Base-by-base conservation (phyloP, 2,329 filamentous ascomycete genomes). In the Mariannaea sp. region DNA sequence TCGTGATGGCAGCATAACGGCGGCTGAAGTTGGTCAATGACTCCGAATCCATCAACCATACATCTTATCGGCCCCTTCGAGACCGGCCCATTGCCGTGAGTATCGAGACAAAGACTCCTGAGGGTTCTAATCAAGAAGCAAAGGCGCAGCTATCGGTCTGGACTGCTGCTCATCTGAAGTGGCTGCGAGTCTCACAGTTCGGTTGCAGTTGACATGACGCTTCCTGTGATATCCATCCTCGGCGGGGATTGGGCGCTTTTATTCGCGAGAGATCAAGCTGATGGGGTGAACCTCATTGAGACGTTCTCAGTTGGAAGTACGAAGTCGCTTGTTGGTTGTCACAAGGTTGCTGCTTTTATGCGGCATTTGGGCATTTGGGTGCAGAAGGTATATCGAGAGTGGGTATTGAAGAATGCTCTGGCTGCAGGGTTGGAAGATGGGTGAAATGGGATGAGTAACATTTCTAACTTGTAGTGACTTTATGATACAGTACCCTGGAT, bases 31-130 rank as follows among this genome's bases (percentile, higher is more conserved):
- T 7, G 8, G 48, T 33, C 35, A 35, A 26, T 26, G 30, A 41
- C 20, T 29, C 22, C 26, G 20, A 40, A 22, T 52, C 49, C 19
- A 56, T 56, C 43, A 48, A 44, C 53, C 48, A 52, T 27, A 40
- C 53, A 20, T 40, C 42, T 9, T 43, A 47, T 26, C 30, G 39
- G 24, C 38, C 38, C 4, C n/a, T 49, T 5, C 48, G 43, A 12
- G 29, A 40, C n/a, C 53, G 42, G 3, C 47, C 47, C 17, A 55
- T 51, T 17, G 42, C 47, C 13, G 40, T 55, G 16, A 55, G 35
- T 38, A 56, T 56, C 39, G 48, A 51, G 42, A 55, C 53, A 5
- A 52, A 56, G 36, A 44, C 38, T 3, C 38, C 48, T 7, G 48
- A 49, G 13, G 43, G 48, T 2, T 56, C 53, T 3, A 48, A 8